Evolutionary conservation across 2,329 filamentous ascomycete genomes (phyloP).

Genomic region (Epichloe brachyelytri): DNA sequence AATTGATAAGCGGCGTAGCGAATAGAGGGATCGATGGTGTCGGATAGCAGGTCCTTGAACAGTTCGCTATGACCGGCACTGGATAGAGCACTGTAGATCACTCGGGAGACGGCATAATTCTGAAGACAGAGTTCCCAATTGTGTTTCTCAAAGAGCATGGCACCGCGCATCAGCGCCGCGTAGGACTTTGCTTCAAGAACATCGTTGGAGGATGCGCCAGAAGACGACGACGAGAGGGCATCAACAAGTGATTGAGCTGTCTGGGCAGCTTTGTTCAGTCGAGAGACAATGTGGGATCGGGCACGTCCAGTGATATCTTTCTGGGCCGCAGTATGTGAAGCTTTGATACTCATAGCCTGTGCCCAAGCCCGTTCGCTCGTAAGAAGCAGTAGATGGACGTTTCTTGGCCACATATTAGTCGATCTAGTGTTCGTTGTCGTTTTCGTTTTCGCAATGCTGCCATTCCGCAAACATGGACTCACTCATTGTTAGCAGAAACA

Average conservation of each 20-base stretch:
- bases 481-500: conserved; percentile 32
- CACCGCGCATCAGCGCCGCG: conserved; percentile 60
- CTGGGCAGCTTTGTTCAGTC: conserved; percentile 66
- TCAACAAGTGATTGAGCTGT: conserved; percentile 55
- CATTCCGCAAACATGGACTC: not conserved
- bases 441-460: conserved; percentile 4
- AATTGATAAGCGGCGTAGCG: conserved; percentile 90
- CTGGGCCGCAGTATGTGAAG: conserved; percentile 63
- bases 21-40: conserved; percentile 84
- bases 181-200: conserved; percentile 82
- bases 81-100: conserved; percentile 71
- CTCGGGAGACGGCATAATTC: conserved; percentile 61
- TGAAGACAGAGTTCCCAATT: conserved; percentile 69
- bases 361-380: conserved; percentile 88
- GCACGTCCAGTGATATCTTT: conserved; percentile 69
- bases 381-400: conserved; percentile 66
- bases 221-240: conserved; percentile 51
- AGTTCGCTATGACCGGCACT: conserved; percentile 50
- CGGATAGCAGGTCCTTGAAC: conserved; percentile 74
- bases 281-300: conserved; percentile 78
- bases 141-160: conserved; percentile 75
- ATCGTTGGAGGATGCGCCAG: conserved; percentile 56
- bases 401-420: conserved; percentile 33
- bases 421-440: not conserved
- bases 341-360: conserved; percentile 89